Evolutionary conservation across 2,329 filamentous ascomycete species (phyloP).

Genomic region (Blumeriella jaapii): DNA sequence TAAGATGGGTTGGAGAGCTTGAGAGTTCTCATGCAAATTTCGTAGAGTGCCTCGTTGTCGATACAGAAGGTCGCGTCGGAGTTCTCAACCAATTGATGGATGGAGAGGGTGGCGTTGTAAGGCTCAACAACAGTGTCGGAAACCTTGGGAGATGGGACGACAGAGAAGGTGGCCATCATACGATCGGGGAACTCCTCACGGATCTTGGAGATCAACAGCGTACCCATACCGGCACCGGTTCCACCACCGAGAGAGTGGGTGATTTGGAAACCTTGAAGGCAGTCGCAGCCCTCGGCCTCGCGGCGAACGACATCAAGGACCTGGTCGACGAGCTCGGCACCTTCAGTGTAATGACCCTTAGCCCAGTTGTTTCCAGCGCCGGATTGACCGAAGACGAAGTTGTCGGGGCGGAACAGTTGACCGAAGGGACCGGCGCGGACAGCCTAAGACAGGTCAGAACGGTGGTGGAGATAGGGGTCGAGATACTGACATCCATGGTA

Average conservation of each 20-base stretch:
- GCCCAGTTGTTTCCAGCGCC: conserved; percentile 99
- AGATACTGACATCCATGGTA: conserved; percentile 99
- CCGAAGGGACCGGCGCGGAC: conserved; percentile 97
- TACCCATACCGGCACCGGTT: conserved; percentile 99
- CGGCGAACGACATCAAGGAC: conserved; percentile 97
- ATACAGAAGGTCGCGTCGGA: conserved; percentile 99
- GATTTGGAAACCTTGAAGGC: conserved; percentile 99
- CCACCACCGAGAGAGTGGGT: conserved; percentile 99
- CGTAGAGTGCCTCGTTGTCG: conserved; percentile 99
- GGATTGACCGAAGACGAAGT: conserved; percentile 99
- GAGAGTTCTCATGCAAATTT: conserved; percentile 99
- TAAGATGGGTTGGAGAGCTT: conserved; percentile 99
- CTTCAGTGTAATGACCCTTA: conserved; percentile 99
- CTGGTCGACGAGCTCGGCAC: conserved; percentile 96
- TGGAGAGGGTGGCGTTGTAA: conserved; percentile 97
- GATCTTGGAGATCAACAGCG: conserved; percentile 99
- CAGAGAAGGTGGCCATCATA: conserved; percentile 99
- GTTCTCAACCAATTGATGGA: conserved; percentile 99
- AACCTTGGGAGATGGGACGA: conserved; percentile 97
- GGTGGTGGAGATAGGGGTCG: too few species aligned
- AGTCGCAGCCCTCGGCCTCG: conserved; percentile 98
- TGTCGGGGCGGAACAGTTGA: conserved; percentile 98
- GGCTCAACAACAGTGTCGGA: conserved; percentile 99
- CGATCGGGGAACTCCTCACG: conserved; percentile 99
- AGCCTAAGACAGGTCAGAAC: conserved; percentile 28